Conservation (phyloP, 108 stramenopile species). For the Skeletonema menzelii region DNA sequence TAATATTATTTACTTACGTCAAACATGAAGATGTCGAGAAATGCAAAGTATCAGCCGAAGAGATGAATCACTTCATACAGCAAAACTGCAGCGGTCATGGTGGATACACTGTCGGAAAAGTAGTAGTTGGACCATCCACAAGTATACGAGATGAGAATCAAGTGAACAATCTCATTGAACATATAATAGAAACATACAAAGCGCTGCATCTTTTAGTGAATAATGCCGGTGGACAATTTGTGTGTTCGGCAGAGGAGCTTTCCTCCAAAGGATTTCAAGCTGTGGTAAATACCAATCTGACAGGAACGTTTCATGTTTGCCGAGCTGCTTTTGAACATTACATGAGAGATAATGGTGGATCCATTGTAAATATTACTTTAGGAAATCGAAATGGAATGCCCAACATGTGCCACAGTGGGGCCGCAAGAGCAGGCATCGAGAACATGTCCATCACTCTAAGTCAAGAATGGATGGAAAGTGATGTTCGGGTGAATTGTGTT, state of each 20-base stretch:
- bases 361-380: conserved; percentile 87
- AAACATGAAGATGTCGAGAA: conserved; percentile 38
- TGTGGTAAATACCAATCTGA: conserved; percentile 81
- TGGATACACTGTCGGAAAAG: conserved; percentile 33
- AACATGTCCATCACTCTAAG: conserved; percentile 86
- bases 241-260: conserved; percentile 68
- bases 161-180: conserved; percentile 56
- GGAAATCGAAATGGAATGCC: conserved; percentile 89
- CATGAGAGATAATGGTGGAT: conserved; percentile 78
- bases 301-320: conserved; percentile 80
- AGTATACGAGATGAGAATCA: conserved; percentile 77
- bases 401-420: conserved; percentile 81
- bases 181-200: conserved; percentile 52
- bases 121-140: conserved; percentile 67
- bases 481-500: conserved; percentile 87
- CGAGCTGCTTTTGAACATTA: conserved; percentile 75
- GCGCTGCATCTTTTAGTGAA: conserved; percentile 79
- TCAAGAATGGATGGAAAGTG: conserved; percentile 85
- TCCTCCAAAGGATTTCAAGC: conserved; percentile 72
- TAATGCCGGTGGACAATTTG: conserved; percentile 87
- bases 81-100: conserved; percentile 3
- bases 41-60: conserved; percentile 57
- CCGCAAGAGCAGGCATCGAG: conserved; percentile 82
- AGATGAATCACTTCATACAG: conserved; percentile 49
- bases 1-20: too few relatives aligned